Conservation (phyloP, 352 stramenopile species). For the Achlya hypogyna region DNA sequence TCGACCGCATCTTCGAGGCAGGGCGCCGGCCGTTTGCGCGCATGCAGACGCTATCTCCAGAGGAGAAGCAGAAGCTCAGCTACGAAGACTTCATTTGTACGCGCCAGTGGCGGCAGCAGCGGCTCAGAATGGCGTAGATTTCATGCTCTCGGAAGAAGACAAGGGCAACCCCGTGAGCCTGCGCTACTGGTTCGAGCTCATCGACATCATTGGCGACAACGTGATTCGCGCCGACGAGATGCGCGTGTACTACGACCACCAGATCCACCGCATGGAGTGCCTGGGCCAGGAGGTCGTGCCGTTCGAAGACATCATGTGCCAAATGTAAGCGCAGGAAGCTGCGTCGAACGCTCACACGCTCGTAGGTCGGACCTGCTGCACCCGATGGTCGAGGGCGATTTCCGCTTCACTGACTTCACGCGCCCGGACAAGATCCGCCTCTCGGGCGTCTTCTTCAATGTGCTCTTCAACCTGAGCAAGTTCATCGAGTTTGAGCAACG, state of each 20-base stretch:
- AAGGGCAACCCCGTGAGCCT: conserved; percentile 95
- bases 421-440: conserved; percentile 85
- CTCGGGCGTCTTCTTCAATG: conserved; percentile 97
- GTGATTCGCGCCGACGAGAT: conserved; percentile 96
- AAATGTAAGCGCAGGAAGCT: conserved; percentile 90
- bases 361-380: conserved; percentile 66
- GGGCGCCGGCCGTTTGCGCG: conserved; percentile 72
- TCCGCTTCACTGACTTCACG: conserved; percentile 68
- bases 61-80: conserved; percentile 86
- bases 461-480: conserved; percentile 99
- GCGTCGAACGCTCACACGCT: conserved; percentile 26
- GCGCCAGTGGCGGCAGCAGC: neutral
- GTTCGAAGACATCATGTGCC: conserved; percentile 98
- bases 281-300: conserved; percentile 97
- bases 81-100: conserved; percentile 88
- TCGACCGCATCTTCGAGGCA: conserved; percentile 82
- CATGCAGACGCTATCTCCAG: conserved; percentile 54
- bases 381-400: conserved; percentile 64
- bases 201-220: conserved; percentile 96
- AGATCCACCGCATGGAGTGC: conserved; percentile 96
- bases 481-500: conserved; percentile 98
- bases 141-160: conserved; percentile 99
- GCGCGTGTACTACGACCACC: conserved; percentile 88
- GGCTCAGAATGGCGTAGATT: conserved; percentile 51
- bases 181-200: conserved; percentile 97